These are phyloP conservation scores for Aurinia saxatilis DNA, from an alignment of 345 rosid species.

Conservation along the genomic window DNA sequence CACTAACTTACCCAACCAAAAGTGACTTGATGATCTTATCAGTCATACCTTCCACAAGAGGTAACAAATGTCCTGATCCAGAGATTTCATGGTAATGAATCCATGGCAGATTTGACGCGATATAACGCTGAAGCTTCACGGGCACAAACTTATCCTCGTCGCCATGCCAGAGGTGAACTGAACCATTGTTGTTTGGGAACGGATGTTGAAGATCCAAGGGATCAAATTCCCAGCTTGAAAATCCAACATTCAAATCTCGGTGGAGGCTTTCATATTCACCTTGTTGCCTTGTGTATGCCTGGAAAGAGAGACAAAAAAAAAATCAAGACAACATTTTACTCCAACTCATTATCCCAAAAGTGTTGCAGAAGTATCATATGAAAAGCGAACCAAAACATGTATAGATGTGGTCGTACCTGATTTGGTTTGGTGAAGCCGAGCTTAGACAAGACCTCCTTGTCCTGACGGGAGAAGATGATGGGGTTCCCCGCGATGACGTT, in stretches of 20 bases:
- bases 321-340: background rate
- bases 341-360: background rate
- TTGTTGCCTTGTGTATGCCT: slow-evolving; percentile 39
- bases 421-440: background rate
- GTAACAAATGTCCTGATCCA: slow-evolving; percentile 50
- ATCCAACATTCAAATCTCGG: slow-evolving; percentile 54
- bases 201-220: slow-evolving; percentile 59
- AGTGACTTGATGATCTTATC: slow-evolving; percentile 44
- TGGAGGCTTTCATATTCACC: slow-evolving; percentile 56
- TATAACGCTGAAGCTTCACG: slow-evolving; percentile 37
- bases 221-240: slow-evolving; percentile 74
- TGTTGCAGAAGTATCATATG: background rate
- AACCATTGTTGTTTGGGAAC: slow-evolving; percentile 44
- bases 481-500: slow-evolving; percentile 24
- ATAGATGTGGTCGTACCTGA: slow-evolving; percentile 10
- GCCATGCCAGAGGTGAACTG: slow-evolving; percentile 75
- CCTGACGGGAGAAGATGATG: slow-evolving; percentile 30
- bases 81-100: slow-evolving; percentile 49
- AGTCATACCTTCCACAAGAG: slow-evolving; percentile 36
- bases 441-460: slow-evolving; percentile 29
- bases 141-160: slow-evolving; percentile 58
- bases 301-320: background rate
- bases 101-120: slow-evolving; percentile 44
- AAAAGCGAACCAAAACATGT: background rate
- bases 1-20: slow-evolving; percentile 15